These are phyloP conservation scores for Aspergillus phoenicis DNA, from an alignment of 2,329 filamentous ascomycete species.

Conservation along the genomic window DNA sequence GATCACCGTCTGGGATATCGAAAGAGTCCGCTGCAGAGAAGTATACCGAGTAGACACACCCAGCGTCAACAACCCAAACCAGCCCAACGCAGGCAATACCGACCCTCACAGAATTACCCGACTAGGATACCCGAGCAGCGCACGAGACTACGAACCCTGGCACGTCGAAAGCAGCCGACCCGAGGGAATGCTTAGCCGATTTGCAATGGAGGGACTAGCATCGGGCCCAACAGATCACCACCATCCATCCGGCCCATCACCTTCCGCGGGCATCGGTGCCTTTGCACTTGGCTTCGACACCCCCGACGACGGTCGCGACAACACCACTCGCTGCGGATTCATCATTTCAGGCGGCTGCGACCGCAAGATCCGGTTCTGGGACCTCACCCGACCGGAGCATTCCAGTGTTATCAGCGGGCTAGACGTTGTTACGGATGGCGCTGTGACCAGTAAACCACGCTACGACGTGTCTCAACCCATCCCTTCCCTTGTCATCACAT, in stretches of 20 bases:
- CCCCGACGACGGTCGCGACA: slow-evolving; percentile 62
- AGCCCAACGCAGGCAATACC: slow-evolving; percentile 55
- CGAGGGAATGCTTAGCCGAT: slow-evolving; percentile 83
- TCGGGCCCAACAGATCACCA: slow-evolving; percentile 61
- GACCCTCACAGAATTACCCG: slow-evolving; percentile 34
- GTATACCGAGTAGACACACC: slow-evolving; percentile 69
- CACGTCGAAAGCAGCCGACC: slow-evolving; percentile 87
- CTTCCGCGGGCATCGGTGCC: slow-evolving; percentile 61
- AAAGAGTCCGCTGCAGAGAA: slow-evolving; percentile 84
- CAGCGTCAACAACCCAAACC: slow-evolving; percentile 18
- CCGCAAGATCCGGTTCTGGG: slow-evolving; percentile 92
- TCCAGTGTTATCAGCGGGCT: slow-evolving; percentile 81
- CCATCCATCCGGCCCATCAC: slow-evolving; percentile 19
- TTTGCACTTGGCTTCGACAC: slow-evolving; percentile 73
- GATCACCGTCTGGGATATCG: slow-evolving; percentile 92
- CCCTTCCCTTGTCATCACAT: slow-evolving; percentile 65
- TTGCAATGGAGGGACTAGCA: slow-evolving; percentile 58
- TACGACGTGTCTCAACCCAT: slow-evolving; percentile 68
- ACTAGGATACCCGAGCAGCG: slow-evolving; percentile 23
- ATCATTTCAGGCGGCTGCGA: slow-evolving; percentile 87
- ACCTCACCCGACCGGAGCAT: slow-evolving; percentile 74
- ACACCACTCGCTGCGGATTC: slow-evolving; percentile 71
- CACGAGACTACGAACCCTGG: slow-evolving; percentile 75
- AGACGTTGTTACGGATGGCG: slow-evolving; percentile 62
- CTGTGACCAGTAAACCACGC: slow-evolving; percentile 58